Base-by-base conservation (phyloP, 305 asterid genomes). In the Rubia peregrina region DNA sequence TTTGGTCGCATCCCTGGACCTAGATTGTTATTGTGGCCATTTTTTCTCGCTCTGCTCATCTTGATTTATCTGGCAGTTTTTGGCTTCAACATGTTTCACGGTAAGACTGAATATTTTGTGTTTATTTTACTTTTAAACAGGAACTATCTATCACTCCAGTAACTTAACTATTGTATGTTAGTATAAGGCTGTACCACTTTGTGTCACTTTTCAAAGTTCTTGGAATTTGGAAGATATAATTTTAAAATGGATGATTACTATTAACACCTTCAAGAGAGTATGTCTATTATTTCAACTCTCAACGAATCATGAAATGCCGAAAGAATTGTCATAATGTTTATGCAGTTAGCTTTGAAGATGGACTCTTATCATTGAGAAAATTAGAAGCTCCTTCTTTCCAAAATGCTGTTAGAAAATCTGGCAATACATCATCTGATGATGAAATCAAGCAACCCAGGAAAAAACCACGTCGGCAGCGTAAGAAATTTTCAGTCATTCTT, bases 401-500 rank as follows among this genome's bases (percentile, higher is more conserved):
- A 62, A 48, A 62, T 63, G 24, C 43, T 44, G 11, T 46, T 2
- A 60, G 67, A 43, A 80, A 74, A 69, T 69, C 74, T 56, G 77
- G 63, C 67, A 83, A 75, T 70, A 76, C 76, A 72, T 41, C 70
- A 48, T 43, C 33, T 61, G 82, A 42, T 67, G 77, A 75, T 38
- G 70, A 71, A 73, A 84, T 73, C 65, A 72, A 80, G 42, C 77
- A 73, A 71, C 85, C 88, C 71, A 68, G 14, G 61, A 83, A 53
- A 75, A 87, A 81, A 77, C 82, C 84, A 21, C 93, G 44, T 19
- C 87, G 87, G 76, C 86, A 72, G 68, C 89, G 96, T 93, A 88
- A 85, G 96, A 21, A 22, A 74, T 60, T 14, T 13, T 46, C 66
- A 22, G 65, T 41, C 3, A 9, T 68, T 75, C 38, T 73, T 68